Percentiles rank a stretch among this genome's conserved stretches.
Conservation (phyloP, 2,329 filamentous ascomycete species). For the Hypomyces perniciosus region DNA sequence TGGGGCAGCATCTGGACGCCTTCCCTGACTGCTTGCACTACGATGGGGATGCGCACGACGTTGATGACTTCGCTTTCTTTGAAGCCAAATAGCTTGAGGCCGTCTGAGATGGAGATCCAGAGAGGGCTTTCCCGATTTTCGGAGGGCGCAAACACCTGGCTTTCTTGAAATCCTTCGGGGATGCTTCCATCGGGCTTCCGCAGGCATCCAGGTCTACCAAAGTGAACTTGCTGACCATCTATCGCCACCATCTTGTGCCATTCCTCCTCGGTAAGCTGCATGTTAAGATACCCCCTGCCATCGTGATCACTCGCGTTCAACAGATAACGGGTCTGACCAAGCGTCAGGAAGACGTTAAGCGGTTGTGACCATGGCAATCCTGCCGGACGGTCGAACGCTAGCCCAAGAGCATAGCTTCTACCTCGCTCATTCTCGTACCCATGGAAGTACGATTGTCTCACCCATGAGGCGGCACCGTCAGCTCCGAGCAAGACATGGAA, state of each 20-base stretch:
- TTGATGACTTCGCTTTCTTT: constrained; percentile 31
- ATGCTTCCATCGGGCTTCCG: constrained; percentile 22
- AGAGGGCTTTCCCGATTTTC: constrained; percentile 23
- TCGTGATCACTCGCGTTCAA: constrained; percentile 31
- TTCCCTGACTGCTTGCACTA: constrained; percentile 29
- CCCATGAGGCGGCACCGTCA: constrained; percentile 32
- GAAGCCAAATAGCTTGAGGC: constrained; percentile 32
- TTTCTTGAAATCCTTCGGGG: constrained; percentile 24
- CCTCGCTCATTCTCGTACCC: constrained; percentile 30
- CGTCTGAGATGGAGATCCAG: constrained; percentile 30
- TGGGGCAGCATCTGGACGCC: constrained; percentile 25
- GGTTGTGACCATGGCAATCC: constrained; percentile 30
- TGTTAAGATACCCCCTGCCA: constrained; percentile 30
- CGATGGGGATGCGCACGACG: constrained; percentile 30
- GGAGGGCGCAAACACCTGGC: constrained; percentile 28
- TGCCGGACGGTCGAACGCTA: constrained; percentile 28
- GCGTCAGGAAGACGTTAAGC: constrained; percentile 31
- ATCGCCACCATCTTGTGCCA: constrained; percentile 29
- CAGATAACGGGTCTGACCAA: constrained; percentile 31
- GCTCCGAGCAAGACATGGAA: constrained; percentile 31
- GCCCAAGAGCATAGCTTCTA: constrained; percentile 28
- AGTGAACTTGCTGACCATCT: constrained; percentile 28
- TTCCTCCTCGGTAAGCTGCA: constrained; percentile 32
- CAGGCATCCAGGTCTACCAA: constrained; percentile 28
- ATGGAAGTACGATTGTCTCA: constrained; percentile 27